Percentiles rank a stretch among this genome's conserved stretches.
Evolutionary conservation across 257 asterid genomes (phyloP).

Genomic region (Ophiorrhiza pumila): DNA sequence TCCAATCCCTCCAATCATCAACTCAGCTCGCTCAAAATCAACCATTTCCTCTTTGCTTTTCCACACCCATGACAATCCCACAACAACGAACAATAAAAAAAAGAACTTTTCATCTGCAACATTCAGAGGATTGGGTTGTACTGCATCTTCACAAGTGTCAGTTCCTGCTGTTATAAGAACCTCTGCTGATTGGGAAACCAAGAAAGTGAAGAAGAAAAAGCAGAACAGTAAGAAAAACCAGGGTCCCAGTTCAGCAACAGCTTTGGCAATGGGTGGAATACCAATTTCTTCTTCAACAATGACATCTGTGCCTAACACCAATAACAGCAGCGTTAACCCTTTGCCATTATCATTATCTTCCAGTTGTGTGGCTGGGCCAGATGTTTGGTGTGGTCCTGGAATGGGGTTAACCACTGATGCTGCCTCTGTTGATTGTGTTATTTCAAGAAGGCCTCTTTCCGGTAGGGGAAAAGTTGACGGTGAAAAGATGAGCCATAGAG

Average conservation of each 20-base stretch:
- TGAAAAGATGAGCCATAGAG: constrained; percentile 39
- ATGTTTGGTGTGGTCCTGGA: constrained; percentile 88
- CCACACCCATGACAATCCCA: constrained; percentile 32
- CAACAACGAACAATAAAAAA: constrained; percentile 43
- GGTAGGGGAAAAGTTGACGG: constrained; percentile 55
- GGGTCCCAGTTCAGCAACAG: constrained; percentile 12
- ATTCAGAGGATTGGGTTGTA: constrained; percentile 82
- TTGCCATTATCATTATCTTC: constrained; percentile 22
- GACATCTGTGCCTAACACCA: not conserved
- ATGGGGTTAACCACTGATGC: constrained; percentile 63
- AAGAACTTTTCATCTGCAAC: constrained; percentile 63
- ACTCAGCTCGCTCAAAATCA: constrained; percentile 48
- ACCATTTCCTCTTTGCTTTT: constrained; percentile 66
- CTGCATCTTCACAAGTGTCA: constrained; percentile 86
- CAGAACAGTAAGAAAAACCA: constrained; percentile 20
- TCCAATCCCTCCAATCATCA: constrained; percentile 34
- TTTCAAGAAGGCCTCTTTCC: constrained; percentile 55
- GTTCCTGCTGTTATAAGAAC: constrained; percentile 80
- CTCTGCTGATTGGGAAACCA: constrained; percentile 82
- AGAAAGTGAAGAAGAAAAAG: constrained; percentile 50
- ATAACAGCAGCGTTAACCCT: constrained; percentile 14
- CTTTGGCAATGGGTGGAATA: constrained; percentile 11
- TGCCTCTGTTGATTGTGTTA: constrained; percentile 73
- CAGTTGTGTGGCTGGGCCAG: constrained; percentile 49
- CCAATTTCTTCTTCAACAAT: constrained; percentile 1